phyloP scores from a whole-genome alignment of 148 eudicot genomes.

The Talinum fruticosum region DNA sequence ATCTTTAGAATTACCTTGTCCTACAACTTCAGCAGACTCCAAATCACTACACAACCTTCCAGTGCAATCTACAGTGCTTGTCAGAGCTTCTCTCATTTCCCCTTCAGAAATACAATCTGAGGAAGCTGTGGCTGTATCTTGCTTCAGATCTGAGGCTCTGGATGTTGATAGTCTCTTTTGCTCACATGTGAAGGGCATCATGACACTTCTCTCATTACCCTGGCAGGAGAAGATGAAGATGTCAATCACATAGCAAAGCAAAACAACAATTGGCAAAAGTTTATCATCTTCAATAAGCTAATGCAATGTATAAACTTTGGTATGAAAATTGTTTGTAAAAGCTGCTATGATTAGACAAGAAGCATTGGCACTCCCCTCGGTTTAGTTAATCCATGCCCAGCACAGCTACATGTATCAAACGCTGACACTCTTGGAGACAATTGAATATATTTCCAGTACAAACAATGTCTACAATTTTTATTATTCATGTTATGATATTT shows the following conservation, averaged over 20 bases:
- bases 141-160: slow-evolving; percentile 26
- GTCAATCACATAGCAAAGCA: background rate
- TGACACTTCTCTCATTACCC: slow-evolving; percentile 27
- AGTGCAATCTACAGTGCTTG: slow-evolving; percentile 18
- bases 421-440: no score
- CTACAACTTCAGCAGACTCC: slow-evolving; percentile 18
- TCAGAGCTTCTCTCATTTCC: slow-evolving; percentile 12
- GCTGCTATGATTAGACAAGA: background rate
- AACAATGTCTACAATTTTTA: background rate
- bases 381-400: no score
- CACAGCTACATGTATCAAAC: no score
- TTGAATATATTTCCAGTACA: no score
- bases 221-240: slow-evolving; percentile 21
- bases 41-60: slow-evolving; percentile 17
- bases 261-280: background rate
- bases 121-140: slow-evolving; percentile 24
- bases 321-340: background rate
- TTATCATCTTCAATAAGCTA: background rate
- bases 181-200: slow-evolving; percentile 16
- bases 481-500: background rate
- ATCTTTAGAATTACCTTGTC: slow-evolving; percentile 15
- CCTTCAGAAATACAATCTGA: slow-evolving; percentile 28
- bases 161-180: slow-evolving; percentile 22
- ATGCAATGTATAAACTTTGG: no score
- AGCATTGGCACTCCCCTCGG: no score